These are phyloP conservation scores for Syncephalastrum monosporum DNA, from an alignment of 371 early-diverging fungal genomes.

Conservation along the genomic window DNA sequence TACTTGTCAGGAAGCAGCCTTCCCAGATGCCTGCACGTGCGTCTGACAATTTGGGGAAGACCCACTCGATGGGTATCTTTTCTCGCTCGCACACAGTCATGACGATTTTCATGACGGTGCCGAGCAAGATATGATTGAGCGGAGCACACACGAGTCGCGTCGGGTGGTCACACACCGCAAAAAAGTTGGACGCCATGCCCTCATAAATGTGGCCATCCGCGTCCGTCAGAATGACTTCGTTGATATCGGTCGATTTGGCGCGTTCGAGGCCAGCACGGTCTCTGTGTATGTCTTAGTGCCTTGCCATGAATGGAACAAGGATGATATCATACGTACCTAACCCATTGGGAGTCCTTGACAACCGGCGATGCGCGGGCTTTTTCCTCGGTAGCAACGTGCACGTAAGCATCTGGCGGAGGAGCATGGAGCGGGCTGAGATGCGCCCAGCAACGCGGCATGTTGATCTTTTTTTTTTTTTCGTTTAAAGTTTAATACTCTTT, in stretches of 20 bases:
- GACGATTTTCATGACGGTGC: constrained; percentile 60
- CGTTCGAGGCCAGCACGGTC: constrained; percentile 42
- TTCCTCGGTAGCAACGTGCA: constrained; percentile 49
- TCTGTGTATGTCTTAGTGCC: constrained; percentile 10
- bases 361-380: constrained; percentile 45
- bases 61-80: constrained; percentile 44
- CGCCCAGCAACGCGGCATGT: constrained; percentile 48
- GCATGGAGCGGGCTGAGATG: constrained; percentile 26
- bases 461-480: constrained; percentile 16
- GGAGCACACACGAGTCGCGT: constrained; percentile 51
- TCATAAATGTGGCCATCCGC: constrained; percentile 52
- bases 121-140: constrained; percentile 53
- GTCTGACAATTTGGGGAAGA: constrained; percentile 46
- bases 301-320: no score
- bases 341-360: constrained; percentile 69
- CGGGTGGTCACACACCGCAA: constrained; percentile 38
- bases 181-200: constrained; percentile 67
- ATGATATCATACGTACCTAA: constrained; percentile 33
- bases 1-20: constrained; percentile 63
- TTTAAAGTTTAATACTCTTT: not conserved
- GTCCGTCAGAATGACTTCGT: constrained; percentile 59
- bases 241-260: constrained; percentile 38
- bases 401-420: constrained; percentile 21
- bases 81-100: constrained; percentile 47
- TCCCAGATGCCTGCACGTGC: constrained; percentile 47